Conservation (phyloP, 2,329 filamentous ascomycete genomes). For the Cadophora gregata region DNA sequence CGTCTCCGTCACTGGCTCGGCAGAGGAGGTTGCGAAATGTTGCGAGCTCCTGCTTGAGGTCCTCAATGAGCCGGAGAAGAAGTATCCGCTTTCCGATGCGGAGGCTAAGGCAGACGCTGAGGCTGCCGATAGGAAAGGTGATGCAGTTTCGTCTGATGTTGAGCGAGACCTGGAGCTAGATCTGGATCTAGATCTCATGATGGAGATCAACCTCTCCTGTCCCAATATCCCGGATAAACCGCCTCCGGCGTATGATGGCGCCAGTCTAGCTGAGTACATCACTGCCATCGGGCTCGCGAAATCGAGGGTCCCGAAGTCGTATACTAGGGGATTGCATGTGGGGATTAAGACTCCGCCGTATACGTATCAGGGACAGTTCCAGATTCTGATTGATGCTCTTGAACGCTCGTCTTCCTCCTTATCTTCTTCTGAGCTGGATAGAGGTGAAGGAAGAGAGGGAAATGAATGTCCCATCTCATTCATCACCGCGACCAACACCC, state of each 20-base stretch:
- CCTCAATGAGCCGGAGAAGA: constrained; percentile 24
- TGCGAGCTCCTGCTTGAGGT: constrained; percentile 53
- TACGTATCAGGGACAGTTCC: constrained; percentile 71
- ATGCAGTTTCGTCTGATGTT: not conserved
- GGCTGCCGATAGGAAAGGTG: too few relatives aligned
- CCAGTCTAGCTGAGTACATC: constrained; percentile 61
- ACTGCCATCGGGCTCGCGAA: constrained; percentile 31
- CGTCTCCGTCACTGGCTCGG: constrained; percentile 72
- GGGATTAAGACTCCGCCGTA: constrained; percentile 81
- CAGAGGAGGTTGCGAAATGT: constrained; percentile 61
- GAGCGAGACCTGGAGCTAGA: constrained; percentile 12
- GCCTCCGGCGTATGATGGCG: constrained; percentile 71
- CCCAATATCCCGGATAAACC: constrained; percentile 74
- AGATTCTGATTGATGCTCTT: constrained; percentile 60
- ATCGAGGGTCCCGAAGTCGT: not conserved
- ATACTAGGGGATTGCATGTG: constrained; percentile 41
- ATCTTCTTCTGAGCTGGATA: too few relatives aligned
- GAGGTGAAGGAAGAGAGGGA: constrained; percentile 3
- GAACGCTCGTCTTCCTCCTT: constrained; percentile 22
- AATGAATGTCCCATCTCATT: constrained; percentile 61
- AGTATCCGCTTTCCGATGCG: constrained; percentile 31
- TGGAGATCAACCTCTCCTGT: constrained; percentile 81
- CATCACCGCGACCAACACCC: constrained; percentile 76
- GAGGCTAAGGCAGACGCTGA: too few relatives aligned
- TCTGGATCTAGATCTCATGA: constrained; percentile 48